phyloP scores from a whole-genome alignment of 106 monocot species.

The Dendrobium chrysotoxum region DNA sequence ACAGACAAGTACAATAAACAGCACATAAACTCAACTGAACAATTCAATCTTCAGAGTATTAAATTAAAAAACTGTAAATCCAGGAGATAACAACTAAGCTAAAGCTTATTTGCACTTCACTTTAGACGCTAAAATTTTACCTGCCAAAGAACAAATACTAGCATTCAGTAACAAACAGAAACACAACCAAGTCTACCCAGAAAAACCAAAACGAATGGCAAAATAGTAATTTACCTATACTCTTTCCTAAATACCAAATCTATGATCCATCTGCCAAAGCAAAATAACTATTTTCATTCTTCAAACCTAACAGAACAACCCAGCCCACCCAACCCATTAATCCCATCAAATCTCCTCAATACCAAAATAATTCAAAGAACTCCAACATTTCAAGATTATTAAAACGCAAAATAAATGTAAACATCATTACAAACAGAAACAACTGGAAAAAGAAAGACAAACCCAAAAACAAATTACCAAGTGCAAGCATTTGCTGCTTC shows the following conservation, averaged over 20 bases:
- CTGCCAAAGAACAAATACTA: neutral
- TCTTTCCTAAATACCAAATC: neutral
- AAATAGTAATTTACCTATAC: neutral
- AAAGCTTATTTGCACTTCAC: neutral
- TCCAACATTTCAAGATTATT: neutral
- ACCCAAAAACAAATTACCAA: slow-evolving; percentile 31
- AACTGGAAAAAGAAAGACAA: neutral
- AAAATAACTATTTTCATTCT: neutral
- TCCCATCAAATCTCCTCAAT: neutral
- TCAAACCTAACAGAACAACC: neutral
- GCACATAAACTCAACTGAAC: neutral
- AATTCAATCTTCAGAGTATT: neutral
- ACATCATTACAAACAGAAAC: neutral
- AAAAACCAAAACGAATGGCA: neutral
- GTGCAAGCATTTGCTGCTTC: slow-evolving; percentile 70
- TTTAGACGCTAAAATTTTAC: neutral
- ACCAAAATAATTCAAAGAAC: neutral
- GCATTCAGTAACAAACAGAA: neutral
- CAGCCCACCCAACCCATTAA: neutral
- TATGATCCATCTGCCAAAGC: neutral
- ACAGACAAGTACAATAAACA: neutral
- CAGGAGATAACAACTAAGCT: neutral
- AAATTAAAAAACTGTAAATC: neutral
- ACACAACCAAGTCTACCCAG: neutral
- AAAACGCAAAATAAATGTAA: neutral